Percentiles rank a stretch among this genome's conserved stretches.
Conservation (phyloP, 2,329 filamentous ascomycete genomes). For the Fusarium secorum region DNA sequence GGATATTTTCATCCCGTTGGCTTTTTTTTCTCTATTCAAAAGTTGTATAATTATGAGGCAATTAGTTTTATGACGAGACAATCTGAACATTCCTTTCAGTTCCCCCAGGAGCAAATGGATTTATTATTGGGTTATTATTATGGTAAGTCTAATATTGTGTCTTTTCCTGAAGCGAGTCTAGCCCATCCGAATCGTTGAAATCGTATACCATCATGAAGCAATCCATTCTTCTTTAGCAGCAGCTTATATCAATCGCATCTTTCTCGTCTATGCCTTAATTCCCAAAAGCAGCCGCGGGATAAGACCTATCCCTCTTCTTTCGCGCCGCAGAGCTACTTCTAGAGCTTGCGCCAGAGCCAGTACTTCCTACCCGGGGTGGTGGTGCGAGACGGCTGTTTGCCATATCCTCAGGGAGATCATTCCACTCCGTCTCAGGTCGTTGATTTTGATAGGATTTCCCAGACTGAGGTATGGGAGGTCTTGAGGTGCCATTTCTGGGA, state of each 20-base stretch:
- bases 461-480: constrained; percentile 38
- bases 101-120: background rate
- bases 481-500: constrained; percentile 30
- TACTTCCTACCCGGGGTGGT: constrained; percentile 45
- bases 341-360: constrained; percentile 57
- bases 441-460: constrained; percentile 65
- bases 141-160: background rate
- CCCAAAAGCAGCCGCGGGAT: constrained; percentile 69
- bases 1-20: background rate
- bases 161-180: background rate
- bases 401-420: constrained; percentile 71
- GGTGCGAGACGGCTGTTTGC: constrained; percentile 46
- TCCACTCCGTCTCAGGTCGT: constrained; percentile 69
- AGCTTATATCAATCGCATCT: background rate
- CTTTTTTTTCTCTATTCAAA: constrained; percentile 2
- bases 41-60: constrained; percentile 25
- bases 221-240: background rate
- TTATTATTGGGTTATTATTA: constrained; percentile 5
- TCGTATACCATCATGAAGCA: constrained; percentile 23
- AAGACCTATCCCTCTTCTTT: constrained; percentile 68
- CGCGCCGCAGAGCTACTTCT: constrained; percentile 62
- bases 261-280: constrained; percentile 38
- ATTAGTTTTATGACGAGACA: constrained; percentile 6
- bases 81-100: constrained; percentile 3
- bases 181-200: constrained; percentile 5